Percentiles rank a stretch among this genome's conserved stretches.
Evolutionary conservation across 371 early-diverging fungal genomes (phyloP).

Genomic region (Circinella minor): DNA sequence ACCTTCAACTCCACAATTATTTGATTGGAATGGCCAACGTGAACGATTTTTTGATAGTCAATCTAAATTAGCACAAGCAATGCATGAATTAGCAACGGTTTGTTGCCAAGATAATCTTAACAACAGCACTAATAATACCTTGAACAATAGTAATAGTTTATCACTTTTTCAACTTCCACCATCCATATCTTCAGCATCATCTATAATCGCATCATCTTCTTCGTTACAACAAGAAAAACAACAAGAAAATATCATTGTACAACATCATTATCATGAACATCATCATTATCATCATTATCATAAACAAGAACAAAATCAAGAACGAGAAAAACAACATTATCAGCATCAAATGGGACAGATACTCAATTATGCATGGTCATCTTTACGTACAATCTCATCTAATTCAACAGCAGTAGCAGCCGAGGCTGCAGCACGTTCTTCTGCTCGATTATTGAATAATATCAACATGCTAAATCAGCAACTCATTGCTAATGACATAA

Average conservation of each 20-base stretch:
- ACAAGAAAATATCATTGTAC: slow-evolving; percentile 6
- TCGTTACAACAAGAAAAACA: not conserved
- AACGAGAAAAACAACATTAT: not conserved
- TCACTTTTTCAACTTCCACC: not conserved
- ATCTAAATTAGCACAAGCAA: slow-evolving; percentile 4
- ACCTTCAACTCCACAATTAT: slow-evolving; percentile 2
- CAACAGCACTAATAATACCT: too few species aligned
- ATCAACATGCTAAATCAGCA: not conserved
- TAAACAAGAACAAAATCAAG: not conserved
- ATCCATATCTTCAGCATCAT: slow-evolving; percentile 2
- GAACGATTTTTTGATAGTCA: slow-evolving; percentile 15
- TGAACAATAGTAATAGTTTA: too few species aligned
- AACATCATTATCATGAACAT: slow-evolving; percentile 1
- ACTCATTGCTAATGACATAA: not conserved
- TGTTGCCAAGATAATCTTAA: slow-evolving; percentile 1
- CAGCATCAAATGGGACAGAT: not conserved
- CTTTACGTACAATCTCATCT: not conserved
- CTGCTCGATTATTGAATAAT: not conserved
- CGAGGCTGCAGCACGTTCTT: not conserved
- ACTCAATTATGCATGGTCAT: slow-evolving; percentile 2
- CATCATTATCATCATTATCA: slow-evolving; percentile 7
- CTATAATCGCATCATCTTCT: not conserved
- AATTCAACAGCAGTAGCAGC: not conserved
- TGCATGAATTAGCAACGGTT: slow-evolving; percentile 10
- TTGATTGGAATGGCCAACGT: slow-evolving; percentile 4